Conservation (phyloP, 2,329 filamentous ascomycete genomes). For the Sporothrix brunneoviolacea region DNA sequence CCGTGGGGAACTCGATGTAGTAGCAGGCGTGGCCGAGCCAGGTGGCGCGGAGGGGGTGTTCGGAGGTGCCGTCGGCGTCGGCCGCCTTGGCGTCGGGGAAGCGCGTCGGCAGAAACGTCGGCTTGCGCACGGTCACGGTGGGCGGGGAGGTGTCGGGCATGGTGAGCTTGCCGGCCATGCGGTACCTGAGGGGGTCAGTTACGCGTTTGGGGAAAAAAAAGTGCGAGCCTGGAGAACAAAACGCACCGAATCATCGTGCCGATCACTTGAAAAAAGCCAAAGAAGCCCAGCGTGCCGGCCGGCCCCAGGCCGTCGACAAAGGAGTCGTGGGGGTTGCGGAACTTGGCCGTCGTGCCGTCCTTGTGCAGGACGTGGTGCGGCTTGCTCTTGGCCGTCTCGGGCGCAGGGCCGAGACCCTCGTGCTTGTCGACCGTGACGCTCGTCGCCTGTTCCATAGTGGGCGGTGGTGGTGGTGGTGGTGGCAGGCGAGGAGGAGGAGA, state of each 20-base stretch:
- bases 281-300: background rate
- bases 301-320: constrained; percentile 23
- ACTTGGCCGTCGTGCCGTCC: constrained; percentile 35
- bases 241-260: constrained; percentile 32
- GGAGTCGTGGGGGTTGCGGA: constrained; percentile 48
- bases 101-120: constrained; percentile 59
- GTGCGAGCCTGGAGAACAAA: background rate
- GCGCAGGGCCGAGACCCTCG: constrained; percentile 18
- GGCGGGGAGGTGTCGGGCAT: constrained; percentile 57
- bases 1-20: constrained; percentile 81
- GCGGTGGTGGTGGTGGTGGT: background rate
- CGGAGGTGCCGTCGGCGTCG: background rate
- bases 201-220: background rate
- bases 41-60: constrained; percentile 61
- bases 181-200: constrained; percentile 1
- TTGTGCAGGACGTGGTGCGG: constrained; percentile 42
- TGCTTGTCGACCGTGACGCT: constrained; percentile 7
- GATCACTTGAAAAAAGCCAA: constrained; percentile 20
- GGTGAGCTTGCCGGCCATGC: constrained; percentile 34
- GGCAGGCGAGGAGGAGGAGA: background rate
- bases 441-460: constrained; percentile 12
- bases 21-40: constrained; percentile 96
- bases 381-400: constrained; percentile 37
- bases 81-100: constrained; percentile 29
- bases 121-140: constrained; percentile 59